phyloP scores from a whole-genome alignment of 2,329 filamentous ascomycete species.

The Leptoxyphium fumago region DNA sequence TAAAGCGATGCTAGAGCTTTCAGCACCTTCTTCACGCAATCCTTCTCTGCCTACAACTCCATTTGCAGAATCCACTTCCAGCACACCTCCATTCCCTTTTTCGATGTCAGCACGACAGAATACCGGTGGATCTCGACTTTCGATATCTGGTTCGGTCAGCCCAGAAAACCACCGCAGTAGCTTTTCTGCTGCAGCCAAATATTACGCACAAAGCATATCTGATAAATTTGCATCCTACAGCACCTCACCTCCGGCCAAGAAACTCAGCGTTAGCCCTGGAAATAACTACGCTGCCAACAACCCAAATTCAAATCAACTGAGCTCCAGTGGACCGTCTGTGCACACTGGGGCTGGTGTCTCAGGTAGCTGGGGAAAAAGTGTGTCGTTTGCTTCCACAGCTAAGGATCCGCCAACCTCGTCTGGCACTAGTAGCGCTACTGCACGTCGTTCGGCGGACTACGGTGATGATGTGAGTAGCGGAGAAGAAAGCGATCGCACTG shows the following conservation, averaged over 20 bases:
- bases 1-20: constrained; percentile 1
- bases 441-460: constrained; percentile 3
- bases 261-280: constrained; percentile 12
- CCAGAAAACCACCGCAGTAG: constrained; percentile 19
- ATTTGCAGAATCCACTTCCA: constrained; percentile 14
- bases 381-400: constrained; percentile 22
- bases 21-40: constrained; percentile 11
- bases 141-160: constrained; percentile 15
- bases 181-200: constrained; percentile 18
- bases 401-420: constrained; percentile 6
- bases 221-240: constrained; percentile 19
- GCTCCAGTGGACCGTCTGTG: constrained; percentile 15
- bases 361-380: constrained; percentile 32
- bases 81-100: constrained; percentile 15
- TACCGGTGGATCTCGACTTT: constrained; percentile 6
- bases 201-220: constrained; percentile 20
- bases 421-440: background rate
- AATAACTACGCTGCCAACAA: constrained; percentile 12
- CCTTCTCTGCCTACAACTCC: constrained; percentile 16
- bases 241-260: constrained; percentile 16
- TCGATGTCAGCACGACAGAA: constrained; percentile 9
- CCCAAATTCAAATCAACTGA: background rate
- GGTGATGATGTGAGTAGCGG: constrained; percentile 10
- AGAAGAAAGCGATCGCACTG: constrained; percentile 20
- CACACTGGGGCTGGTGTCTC: constrained; percentile 24